Conservation (phyloP, 345 rosid species). For the Camelina laxa region DNA sequence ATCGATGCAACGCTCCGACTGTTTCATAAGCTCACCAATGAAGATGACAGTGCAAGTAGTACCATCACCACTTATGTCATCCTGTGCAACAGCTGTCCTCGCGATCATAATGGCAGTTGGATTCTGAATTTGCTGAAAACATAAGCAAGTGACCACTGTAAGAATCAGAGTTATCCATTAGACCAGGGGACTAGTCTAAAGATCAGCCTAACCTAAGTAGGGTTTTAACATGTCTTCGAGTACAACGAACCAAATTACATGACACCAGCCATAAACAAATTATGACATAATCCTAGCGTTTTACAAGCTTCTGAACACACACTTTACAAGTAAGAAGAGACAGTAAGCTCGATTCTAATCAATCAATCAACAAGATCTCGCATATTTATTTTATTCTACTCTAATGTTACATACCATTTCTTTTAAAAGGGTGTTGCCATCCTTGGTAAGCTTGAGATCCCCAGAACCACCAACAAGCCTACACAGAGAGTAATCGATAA, state of each 20-base stretch:
- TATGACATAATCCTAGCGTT: constrained; percentile 10
- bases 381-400: not conserved
- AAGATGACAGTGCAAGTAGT: constrained; percentile 94
- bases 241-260: not conserved
- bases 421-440: constrained; percentile 92
- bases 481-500: constrained; percentile 2
- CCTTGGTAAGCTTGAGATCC: constrained; percentile 96
- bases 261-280: not conserved
- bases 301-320: constrained; percentile 9
- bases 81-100: constrained; percentile 98
- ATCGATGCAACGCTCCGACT: constrained; percentile 93
- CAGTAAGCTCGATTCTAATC: constrained; percentile 1
- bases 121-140: constrained; percentile 92
- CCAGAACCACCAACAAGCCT: constrained; percentile 99
- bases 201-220: not conserved
- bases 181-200: constrained; percentile 2
- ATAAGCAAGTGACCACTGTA: constrained; percentile 22
- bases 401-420: constrained; percentile 94
- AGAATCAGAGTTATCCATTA: constrained; percentile 9
- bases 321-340: not conserved
- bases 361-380: constrained; percentile 30
- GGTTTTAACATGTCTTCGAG: not conserved
- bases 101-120: constrained; percentile 99
- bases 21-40: constrained; percentile 98
- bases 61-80: constrained; percentile 96